phyloP scores from a whole-genome alignment of 83 land plant species.

The Thuja plicata region DNA sequence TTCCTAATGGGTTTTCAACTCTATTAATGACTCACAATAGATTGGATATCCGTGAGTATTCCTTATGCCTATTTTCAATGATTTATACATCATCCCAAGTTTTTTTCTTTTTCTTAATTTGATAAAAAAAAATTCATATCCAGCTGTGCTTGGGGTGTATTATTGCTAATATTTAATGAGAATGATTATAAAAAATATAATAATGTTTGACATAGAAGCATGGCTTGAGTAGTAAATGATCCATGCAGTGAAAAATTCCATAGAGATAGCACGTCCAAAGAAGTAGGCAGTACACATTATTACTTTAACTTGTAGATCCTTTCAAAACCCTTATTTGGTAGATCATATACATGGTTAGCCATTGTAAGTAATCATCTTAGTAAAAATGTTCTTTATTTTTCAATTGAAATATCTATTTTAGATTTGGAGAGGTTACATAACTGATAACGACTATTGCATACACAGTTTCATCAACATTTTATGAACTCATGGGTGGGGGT shows the following conservation, averaged over 20 bases:
- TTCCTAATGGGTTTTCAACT: constrained; percentile 8
- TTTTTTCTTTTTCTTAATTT: neutral
- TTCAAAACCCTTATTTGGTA: neutral
- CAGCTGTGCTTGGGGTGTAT: neutral
- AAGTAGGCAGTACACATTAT: neutral
- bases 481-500: neutral
- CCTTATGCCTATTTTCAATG: neutral
- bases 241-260: neutral
- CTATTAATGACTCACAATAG: neutral
- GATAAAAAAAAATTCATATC: neutral
- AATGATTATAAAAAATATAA: neutral
- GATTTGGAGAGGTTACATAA: neutral
- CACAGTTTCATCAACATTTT: neutral
- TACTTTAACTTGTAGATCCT: neutral
- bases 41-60: constrained; percentile 3
- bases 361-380: neutral
- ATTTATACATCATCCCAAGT: neutral
- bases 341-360: neutral
- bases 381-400: neutral
- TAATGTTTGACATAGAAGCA: neutral
- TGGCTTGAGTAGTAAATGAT: neutral
- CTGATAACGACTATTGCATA: neutral
- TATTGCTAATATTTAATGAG: neutral
- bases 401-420: neutral
- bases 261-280: neutral